Evolutionary conservation across 148 eudicot species (phyloP), one percentile per base, ranked within the genome.

Genomic region (Silene latifolia): DNA sequence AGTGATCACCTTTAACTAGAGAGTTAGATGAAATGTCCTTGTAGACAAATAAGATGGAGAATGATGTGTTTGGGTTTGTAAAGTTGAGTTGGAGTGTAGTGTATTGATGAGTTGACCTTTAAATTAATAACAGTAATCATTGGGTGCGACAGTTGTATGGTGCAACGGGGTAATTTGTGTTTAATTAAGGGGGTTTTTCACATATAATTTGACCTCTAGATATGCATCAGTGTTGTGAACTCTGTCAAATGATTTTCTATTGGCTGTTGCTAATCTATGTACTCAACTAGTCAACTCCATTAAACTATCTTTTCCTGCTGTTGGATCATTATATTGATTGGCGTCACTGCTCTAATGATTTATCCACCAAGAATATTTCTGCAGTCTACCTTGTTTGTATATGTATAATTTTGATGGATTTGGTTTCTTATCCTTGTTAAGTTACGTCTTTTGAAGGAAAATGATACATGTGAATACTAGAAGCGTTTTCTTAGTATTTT

Each of bases 31-130:
- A 51, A 48, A 51, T 51, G 56, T 51, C 18, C 4, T 51, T 51
- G 4, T 51, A 51, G 56, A 51, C 5, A 51, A 51, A 51, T 4
- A 51, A 13, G 56, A 13, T 51, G 63, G 58, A 48, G 32, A 77
- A 61, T 61, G 75, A 71, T 35, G 62, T 19, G 57, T 62, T 70
- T 48, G 39, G 53, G 8, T 24, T 48, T 58, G 13, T 47, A 2
- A 27, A 25, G 48, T 69, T 67, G 60, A 67, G 39, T 60, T 59
- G 74, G 68, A 18, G 25, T 18, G 69, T 69, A 25, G 18, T 66
- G 51, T 48, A 69, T 77, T 77, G 58, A 62, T 63, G 29, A 61
- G 74, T 71, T 62, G 79, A 77, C 74, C 17, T 20, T 58, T 76
- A 13, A 27, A 27, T 1, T 27, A 27, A 27, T 27, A 27, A 27